phyloP scores from a whole-genome alignment of 2,329 filamentous ascomycete species.

The Trichocomaceae sp. region DNA sequence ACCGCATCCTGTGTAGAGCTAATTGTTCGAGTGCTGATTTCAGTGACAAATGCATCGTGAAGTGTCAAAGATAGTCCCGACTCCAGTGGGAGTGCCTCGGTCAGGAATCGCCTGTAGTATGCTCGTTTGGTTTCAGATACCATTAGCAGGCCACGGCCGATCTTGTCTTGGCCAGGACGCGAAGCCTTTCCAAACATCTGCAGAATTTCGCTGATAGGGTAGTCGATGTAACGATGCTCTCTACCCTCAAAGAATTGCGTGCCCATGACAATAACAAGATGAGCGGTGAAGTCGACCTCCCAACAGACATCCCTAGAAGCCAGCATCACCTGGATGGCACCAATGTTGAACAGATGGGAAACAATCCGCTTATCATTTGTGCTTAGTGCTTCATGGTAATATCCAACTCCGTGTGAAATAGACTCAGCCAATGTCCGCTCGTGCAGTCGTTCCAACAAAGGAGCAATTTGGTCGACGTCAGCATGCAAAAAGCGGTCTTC shows the following conservation, averaged over 20 bases:
- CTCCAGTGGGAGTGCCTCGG: slow-evolving; percentile 91
- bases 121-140: slow-evolving; percentile 88
- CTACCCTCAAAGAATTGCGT: slow-evolving; percentile 96
- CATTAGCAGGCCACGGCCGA: slow-evolving; percentile 91
- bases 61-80: slow-evolving; percentile 87
- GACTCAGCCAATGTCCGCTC: slow-evolving; percentile 84
- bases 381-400: slow-evolving; percentile 92
- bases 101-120: slow-evolving; percentile 98
- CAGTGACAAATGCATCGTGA: slow-evolving; percentile 92
- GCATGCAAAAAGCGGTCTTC: slow-evolving; percentile 91
- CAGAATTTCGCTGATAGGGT: slow-evolving; percentile 84
- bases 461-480: slow-evolving; percentile 71
- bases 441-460: slow-evolving; percentile 73
- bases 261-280: slow-evolving; percentile 92
- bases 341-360: slow-evolving; percentile 80
- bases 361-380: slow-evolving; percentile 88
- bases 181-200: slow-evolving; percentile 98
- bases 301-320: slow-evolving; percentile 87
- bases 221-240: slow-evolving; percentile 95
- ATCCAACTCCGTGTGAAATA: slow-evolving; percentile 87
- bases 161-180: slow-evolving; percentile 68
- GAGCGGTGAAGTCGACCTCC: slow-evolving; percentile 82
- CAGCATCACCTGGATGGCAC: slow-evolving; percentile 79
- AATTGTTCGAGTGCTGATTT: slow-evolving; percentile 94
- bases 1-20: slow-evolving; percentile 93